Evolutionary conservation across 768 basidiomycete species (phyloP).

Genomic region (Cystoderma amianthinum): DNA sequence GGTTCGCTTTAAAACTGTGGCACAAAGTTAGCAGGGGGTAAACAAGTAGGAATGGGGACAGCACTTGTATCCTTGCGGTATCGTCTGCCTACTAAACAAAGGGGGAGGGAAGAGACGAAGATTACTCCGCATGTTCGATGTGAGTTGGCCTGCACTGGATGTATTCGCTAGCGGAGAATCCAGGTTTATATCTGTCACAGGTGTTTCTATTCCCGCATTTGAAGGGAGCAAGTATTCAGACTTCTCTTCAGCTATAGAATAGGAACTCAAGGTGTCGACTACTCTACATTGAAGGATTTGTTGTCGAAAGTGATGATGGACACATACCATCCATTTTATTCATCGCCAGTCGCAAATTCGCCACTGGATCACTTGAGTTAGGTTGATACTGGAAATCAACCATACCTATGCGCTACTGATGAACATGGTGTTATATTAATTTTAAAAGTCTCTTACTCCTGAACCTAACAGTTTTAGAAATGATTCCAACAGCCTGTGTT

Average conservation of each 20-base stretch:
- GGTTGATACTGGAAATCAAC: slow-evolving; percentile 90
- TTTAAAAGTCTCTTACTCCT: slow-evolving; percentile 68
- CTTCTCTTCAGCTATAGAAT: no score
- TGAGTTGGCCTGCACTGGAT: slow-evolving; percentile 4
- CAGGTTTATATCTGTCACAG: no score
- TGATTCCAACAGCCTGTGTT: slow-evolving; percentile 62
- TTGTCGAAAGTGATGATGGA: no score
- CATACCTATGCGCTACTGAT: slow-evolving; percentile 66
- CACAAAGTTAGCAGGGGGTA: neutral
- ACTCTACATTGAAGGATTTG: no score
- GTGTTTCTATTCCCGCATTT: no score
- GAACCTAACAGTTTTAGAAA: slow-evolving; percentile 84
- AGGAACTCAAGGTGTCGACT: no score
- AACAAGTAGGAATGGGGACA: neutral
- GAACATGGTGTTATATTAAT: no score
- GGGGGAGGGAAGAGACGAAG: slow-evolving; percentile 84
- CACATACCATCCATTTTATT: slow-evolving; percentile 79
- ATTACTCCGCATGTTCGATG: slow-evolving; percentile 37
- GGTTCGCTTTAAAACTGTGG: slow-evolving; percentile 69
- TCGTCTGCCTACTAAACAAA: slow-evolving; percentile 74
- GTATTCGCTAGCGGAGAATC: no score
- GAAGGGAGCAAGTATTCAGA: no score
- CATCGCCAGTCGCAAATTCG: slow-evolving; percentile 67
- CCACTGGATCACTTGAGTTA: slow-evolving; percentile 60
- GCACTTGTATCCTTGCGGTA: slow-evolving; percentile 80